Base-by-base conservation (phyloP, 2,329 filamentous ascomycete genomes). In the Pseudogymnoascus sp. region DNA sequence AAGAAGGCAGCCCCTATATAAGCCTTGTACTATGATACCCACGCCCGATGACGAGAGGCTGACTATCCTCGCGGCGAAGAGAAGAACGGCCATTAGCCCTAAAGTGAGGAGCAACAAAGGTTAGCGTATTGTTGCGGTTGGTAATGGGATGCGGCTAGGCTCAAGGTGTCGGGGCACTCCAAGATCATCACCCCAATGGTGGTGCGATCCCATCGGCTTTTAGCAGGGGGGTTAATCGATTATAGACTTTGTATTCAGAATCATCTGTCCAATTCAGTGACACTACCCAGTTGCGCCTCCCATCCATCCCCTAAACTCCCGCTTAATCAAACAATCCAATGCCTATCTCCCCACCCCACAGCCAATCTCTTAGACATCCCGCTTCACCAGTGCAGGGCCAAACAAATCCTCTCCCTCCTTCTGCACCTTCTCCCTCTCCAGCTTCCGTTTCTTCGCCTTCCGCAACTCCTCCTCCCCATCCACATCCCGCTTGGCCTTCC, bases 401-500 rank as follows among this genome's bases (percentile, higher is more conserved):
- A 72, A 72, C 23, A 71, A 39, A 61, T 70, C 71, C 58, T 72
- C 68, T 1, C 66, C 69, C 59, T 72, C 71, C 48, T 67, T 69
- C 13, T 66, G 64, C 33, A 65, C 61, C 30, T 71, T 73, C 55
- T 76, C 73, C 61, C 74, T 71, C 67, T 77, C 76, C 21, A 73
- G 61, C 60, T 76, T 70, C n/a, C 71, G 68, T 64, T 74, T 79
- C 69, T 75, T 69, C 3, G 68, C 59, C 61, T 68, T 67, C 59
- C 68, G 66, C 19, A 68, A 64, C 45, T 63, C 61, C 4, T 38
- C 60, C 7, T 63, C 63, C 37, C 45, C 52, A 28, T 60, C 61
- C 15, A 73, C 64, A 9, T 84, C 81, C 55, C 82, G 82, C 66
- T 85, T 79, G 18, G 83, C 82, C 63, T 80, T 79, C 67, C 89